phyloP scores from a whole-genome alignment of 2,329 filamentous ascomycete genomes.

The Rhinocladiella similis region DNA sequence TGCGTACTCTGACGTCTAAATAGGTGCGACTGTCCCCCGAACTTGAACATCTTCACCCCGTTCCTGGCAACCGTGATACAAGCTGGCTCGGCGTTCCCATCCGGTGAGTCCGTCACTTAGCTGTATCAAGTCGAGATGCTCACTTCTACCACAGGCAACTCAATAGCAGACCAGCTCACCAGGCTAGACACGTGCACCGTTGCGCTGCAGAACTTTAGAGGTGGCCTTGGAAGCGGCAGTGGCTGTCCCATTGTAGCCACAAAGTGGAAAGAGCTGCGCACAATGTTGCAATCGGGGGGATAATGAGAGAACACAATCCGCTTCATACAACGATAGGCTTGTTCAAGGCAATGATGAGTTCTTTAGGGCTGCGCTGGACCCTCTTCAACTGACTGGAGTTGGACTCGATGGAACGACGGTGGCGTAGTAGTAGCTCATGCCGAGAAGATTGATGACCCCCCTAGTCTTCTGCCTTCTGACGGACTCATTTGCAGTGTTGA shows the following conservation, averaged over 20 bases:
- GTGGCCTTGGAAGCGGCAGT: constrained; percentile 23
- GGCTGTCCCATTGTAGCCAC: constrained; percentile 25
- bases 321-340: no score
- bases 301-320: background rate
- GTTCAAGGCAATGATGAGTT: no score
- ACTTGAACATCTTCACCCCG: constrained; percentile 14
- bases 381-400: no score
- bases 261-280: constrained; percentile 20
- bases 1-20: constrained; percentile 1
- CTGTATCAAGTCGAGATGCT: background rate
- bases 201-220: constrained; percentile 25
- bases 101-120: constrained; percentile 7
- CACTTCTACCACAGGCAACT: constrained; percentile 11
- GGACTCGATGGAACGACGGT: no score
- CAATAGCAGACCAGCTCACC: constrained; percentile 21
- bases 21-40: constrained; percentile 25
- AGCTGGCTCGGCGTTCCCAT: constrained; percentile 16
- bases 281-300: constrained; percentile 20
- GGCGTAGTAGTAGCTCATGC: no score
- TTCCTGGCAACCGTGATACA: constrained; percentile 13
- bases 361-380: no score
- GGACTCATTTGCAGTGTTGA: no score
- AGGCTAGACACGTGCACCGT: constrained; percentile 23
- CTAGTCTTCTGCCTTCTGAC: no score
- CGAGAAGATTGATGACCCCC: no score